phyloP scores from a whole-genome alignment of 164 flowering plant species.

The Vitis labrusca region DNA sequence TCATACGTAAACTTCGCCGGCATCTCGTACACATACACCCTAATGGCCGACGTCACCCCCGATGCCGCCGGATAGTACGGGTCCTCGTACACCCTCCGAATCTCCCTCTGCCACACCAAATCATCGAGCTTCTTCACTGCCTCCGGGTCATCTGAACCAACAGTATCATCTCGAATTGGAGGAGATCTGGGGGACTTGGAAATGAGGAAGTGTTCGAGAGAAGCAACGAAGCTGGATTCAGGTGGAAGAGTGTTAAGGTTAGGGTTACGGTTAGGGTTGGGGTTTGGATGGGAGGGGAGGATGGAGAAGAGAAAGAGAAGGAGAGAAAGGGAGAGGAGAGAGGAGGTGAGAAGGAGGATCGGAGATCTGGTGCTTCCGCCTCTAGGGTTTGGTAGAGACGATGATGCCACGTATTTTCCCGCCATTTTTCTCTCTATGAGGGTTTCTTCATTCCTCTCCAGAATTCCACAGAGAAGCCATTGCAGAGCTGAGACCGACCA shows the following conservation, averaged over 20 bases:
- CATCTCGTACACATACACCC: constrained; percentile 94
- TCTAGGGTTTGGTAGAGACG: constrained; percentile 8
- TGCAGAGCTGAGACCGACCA: no score
- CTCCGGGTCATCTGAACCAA: constrained; percentile 13
- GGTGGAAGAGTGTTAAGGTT: constrained; percentile 15
- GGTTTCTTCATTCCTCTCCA: no score
- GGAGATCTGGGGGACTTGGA: constrained; percentile 17
- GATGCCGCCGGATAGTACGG: constrained; percentile 23
- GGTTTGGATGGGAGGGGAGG: constrained; percentile 18
- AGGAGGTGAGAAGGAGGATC: constrained; percentile 28
- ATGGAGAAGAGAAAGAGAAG: constrained; percentile 28
- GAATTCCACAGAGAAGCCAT: no score
- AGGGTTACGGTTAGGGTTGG: constrained; percentile 14
- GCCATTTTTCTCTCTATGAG: constrained; percentile 29
- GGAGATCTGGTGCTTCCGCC: constrained; percentile 32
- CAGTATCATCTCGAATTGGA: constrained; percentile 30
- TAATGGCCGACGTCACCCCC: constrained; percentile 28
- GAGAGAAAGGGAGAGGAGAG: constrained; percentile 24
- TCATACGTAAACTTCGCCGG: constrained; percentile 88
- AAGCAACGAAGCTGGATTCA: constrained; percentile 69
- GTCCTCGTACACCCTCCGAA: constrained; percentile 37
- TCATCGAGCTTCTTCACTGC: constrained; percentile 47
- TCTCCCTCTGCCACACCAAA: constrained; percentile 47
- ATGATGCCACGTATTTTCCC: constrained; percentile 25
- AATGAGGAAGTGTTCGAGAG: constrained; percentile 69